phyloP scores from a whole-genome alignment of 768 basidiomycete genomes.

The Tylopilus sp. region DNA sequence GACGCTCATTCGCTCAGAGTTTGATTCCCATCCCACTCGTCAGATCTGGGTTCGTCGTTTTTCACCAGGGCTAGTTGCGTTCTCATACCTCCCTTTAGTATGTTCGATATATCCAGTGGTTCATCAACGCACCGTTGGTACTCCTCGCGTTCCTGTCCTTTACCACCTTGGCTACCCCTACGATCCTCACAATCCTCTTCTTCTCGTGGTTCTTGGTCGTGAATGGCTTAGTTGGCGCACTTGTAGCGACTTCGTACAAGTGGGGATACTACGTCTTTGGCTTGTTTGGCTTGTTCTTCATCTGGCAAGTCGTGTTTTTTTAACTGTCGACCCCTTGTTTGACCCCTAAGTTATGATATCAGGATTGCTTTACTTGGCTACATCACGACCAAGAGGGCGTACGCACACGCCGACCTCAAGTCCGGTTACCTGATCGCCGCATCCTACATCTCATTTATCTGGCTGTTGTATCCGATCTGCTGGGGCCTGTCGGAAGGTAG shows the following conservation, averaged over 20 bases:
- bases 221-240: constrained; percentile 46
- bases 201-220: constrained; percentile 47
- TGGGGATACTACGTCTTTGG: constrained; percentile 51
- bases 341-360: neutral
- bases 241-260: constrained; percentile 51
- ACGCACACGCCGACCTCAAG: constrained; percentile 24
- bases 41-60: constrained; percentile 41
- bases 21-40: constrained; percentile 29
- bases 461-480: constrained; percentile 54
- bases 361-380: constrained; percentile 33
- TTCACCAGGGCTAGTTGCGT: fast-evolving
- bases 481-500: constrained; percentile 55
- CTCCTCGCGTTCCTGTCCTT: constrained; percentile 44
- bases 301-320: constrained; percentile 36
- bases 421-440: constrained; percentile 34
- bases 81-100: constrained; percentile 30
- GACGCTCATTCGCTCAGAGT: constrained; percentile 40
- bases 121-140: constrained; percentile 52
- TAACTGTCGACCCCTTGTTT: constrained; percentile 7
- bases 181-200: constrained; percentile 37
- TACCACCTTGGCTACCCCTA: constrained; percentile 45
- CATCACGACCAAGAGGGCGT: constrained; percentile 14
- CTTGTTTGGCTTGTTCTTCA: constrained; percentile 43
- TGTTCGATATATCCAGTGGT: constrained; percentile 54
- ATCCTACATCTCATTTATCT: constrained; percentile 48